Conservation (phyloP, 163 green algal species). For the Chlorella variabilis region DNA sequence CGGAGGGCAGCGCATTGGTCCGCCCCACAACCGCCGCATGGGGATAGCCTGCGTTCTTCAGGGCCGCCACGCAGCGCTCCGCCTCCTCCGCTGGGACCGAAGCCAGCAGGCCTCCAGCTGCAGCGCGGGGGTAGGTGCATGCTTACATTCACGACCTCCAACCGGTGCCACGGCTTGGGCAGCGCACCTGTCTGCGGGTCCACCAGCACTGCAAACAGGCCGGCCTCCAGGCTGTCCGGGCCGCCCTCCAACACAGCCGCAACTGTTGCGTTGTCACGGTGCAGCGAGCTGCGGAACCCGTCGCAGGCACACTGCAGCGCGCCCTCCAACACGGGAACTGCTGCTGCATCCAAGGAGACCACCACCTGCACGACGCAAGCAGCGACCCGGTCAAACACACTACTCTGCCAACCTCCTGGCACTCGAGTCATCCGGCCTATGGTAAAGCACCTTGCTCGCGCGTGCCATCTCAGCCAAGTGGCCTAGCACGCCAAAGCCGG, state of each 20-base stretch:
- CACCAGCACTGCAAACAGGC: conserved; percentile 67
- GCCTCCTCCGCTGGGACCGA: conserved; percentile 54
- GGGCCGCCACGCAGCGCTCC: conserved; percentile 47
- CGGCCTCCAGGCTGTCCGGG: background rate
- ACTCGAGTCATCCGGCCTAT: no score
- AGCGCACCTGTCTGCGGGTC: conserved; percentile 81
- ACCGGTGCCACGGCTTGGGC: background rate
- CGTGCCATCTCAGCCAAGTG: conserved; percentile 79
- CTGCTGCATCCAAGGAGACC: conserved; percentile 49
- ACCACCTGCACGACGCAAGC: conserved; percentile 49
- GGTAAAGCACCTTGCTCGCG: conserved; percentile 53
- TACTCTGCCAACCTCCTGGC: no score
- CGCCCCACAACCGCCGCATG: conserved; percentile 51
- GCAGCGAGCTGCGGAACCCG: conserved; percentile 69
- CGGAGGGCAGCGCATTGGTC: background rate
- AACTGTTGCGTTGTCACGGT: conserved; percentile 61
- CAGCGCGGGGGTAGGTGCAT: background rate
- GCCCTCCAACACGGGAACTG: conserved; percentile 71
- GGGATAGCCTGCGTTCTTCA: conserved; percentile 56
- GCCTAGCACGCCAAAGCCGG: conserved; percentile 92
- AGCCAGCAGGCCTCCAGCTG: conserved; percentile 72
- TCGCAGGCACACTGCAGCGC: conserved; percentile 52
- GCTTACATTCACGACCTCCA: no score
- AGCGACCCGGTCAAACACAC: background rate
- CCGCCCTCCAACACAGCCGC: conserved; percentile 24